Conservation (phyloP, 78 protist species). For the Dictyostelium purpureum region DNA sequence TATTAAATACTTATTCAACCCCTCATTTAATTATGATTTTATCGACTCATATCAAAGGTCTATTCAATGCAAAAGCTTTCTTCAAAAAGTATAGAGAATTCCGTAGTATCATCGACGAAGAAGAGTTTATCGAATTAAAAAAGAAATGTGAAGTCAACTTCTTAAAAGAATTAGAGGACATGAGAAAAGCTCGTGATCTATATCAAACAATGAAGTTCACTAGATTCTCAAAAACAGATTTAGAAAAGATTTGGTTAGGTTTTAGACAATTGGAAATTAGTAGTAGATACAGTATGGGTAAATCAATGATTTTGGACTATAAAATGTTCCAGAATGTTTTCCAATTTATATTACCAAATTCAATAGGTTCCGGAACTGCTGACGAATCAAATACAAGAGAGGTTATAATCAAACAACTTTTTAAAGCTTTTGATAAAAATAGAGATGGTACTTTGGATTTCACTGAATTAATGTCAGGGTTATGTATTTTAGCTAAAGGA, state of each 20-base stretch:
- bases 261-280: slow-evolving; percentile 41
- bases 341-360: background rate
- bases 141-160: background rate
- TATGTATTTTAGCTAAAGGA: slow-evolving; percentile 69
- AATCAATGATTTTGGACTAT: slow-evolving; percentile 57
- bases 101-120: slow-evolving; percentile 5
- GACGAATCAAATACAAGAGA: slow-evolving; percentile 12
- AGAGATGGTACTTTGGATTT: slow-evolving; percentile 65
- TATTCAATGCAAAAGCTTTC: slow-evolving; percentile 31
- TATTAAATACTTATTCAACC: slow-evolving; percentile 52
- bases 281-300: slow-evolving; percentile 62
- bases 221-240: slow-evolving; percentile 68
- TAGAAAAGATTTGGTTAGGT: slow-evolving; percentile 73
- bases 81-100: slow-evolving; percentile 32
- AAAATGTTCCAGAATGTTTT: slow-evolving; percentile 55
- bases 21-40: slow-evolving; percentile 13
- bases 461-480: slow-evolving; percentile 63
- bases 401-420: slow-evolving; percentile 29
- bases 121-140: slow-evolving; percentile 17
- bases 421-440: slow-evolving; percentile 64
- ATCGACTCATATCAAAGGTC: slow-evolving; percentile 20
- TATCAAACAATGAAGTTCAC: slow-evolving; percentile 27
- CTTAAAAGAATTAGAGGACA: slow-evolving; percentile 27
- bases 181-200: slow-evolving; percentile 61
- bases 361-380: background rate